A percentile compares a stretch with the other conserved stretches of the same genome.
phyloP scores from a whole-genome alignment of 768 basidiomycete species.

The Collybia nuda region DNA sequence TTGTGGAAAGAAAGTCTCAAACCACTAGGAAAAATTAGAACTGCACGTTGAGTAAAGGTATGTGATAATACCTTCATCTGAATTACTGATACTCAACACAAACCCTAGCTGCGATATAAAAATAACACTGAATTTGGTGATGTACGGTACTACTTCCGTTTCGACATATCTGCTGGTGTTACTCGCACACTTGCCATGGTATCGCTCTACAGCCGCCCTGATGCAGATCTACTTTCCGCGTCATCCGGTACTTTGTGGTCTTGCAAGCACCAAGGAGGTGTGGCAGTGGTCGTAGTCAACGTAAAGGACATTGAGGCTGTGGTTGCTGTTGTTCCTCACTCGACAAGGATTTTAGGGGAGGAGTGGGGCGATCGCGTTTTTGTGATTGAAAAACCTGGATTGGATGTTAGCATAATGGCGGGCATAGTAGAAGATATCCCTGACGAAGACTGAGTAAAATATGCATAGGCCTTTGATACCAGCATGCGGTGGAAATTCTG shows the following conservation, averaged over 20 bases:
- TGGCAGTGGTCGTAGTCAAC: constrained; percentile 5
- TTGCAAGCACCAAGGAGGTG: constrained; percentile 3
- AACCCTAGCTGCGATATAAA: constrained; percentile 3
- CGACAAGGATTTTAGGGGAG: constrained; percentile 8
- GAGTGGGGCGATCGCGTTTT: constrained; percentile 10
- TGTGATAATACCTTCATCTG: not conserved
- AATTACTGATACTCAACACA: no score
- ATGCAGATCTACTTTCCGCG: constrained; percentile 1
- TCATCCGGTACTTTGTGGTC: constrained; percentile 12
- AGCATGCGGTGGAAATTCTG: not conserved
- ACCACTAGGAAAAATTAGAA: constrained; percentile 6
- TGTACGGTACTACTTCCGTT: constrained; percentile 10
- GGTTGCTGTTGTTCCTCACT: constrained; percentile 12
- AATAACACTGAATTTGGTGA: constrained; percentile 10
- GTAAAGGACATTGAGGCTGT: constrained; percentile 10
- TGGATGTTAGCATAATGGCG: constrained; percentile 13
- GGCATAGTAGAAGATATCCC: constrained; percentile 8
- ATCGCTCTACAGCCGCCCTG: constrained; percentile 8
- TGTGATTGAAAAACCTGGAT: constrained; percentile 16
- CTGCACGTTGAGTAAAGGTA: constrained; percentile 14
- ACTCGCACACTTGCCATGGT: constrained; percentile 7
- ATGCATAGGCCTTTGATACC: no score
- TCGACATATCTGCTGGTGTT: not conserved
- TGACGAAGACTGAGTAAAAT: not conserved
- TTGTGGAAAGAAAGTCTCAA: constrained; percentile 14